Percentiles rank a stretch among this genome's conserved stretches.
Conservation (phyloP, 2,329 filamentous ascomycete genomes). For the Zasmidium cellare region DNA sequence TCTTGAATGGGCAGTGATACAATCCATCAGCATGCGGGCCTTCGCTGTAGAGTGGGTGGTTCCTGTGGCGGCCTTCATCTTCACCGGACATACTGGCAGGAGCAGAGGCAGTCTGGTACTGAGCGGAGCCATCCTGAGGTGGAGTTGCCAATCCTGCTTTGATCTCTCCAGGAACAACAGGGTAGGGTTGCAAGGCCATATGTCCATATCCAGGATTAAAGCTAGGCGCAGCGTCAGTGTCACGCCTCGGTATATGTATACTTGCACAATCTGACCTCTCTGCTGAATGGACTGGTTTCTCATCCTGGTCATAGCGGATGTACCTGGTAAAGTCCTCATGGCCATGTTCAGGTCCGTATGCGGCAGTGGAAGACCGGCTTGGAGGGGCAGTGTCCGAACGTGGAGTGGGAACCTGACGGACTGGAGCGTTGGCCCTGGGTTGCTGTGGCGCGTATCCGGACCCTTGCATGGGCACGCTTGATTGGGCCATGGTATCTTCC, state of each 20-base stretch:
- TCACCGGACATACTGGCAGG: conserved; percentile 22
- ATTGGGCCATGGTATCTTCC: conserved; percentile 2
- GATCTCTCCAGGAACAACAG: neutral
- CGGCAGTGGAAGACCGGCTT: neutral
- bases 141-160: conserved; percentile 11
- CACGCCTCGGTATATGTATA: neutral
- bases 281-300: conserved; percentile 8
- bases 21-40: conserved; percentile 70
- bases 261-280: conserved; percentile 27
- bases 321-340: conserved; percentile 28
- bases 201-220: conserved; percentile 9
- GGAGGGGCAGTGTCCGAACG: conserved; percentile 17
- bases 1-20: conserved; percentile 88
- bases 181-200: neutral
- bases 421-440: neutral
- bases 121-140: conserved; percentile 9
- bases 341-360: conserved; percentile 12
- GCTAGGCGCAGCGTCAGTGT: conserved; percentile 24
- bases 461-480: neutral
- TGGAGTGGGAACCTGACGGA: conserved; percentile 6
- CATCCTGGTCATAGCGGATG: conserved; percentile 33
- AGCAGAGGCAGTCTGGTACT: conserved; percentile 11
- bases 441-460: neutral
- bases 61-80: conserved; percentile 40
- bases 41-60: conserved; percentile 70